These are phyloP conservation scores for Aphanocladium album DNA, from an alignment of 2,329 filamentous ascomycete species.

Conservation along the genomic window DNA sequence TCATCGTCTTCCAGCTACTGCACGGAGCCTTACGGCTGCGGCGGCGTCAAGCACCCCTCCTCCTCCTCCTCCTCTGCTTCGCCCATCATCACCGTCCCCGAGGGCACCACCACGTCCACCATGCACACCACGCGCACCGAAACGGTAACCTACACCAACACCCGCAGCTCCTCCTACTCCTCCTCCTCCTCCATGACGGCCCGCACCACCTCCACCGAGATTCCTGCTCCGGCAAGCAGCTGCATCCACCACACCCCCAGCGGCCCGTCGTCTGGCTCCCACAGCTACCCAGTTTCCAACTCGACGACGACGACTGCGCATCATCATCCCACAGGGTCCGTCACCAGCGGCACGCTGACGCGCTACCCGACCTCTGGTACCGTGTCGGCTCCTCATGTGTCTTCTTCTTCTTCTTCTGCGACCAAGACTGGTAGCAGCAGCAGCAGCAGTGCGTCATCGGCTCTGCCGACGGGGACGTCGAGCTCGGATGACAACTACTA, in stretches of 20 bases:
- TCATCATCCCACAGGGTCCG: neutral
- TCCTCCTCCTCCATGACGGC: neutral
- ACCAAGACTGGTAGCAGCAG: neutral
- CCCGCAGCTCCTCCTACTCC: neutral
- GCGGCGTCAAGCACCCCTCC: conserved; percentile 6
- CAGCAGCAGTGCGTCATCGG: neutral
- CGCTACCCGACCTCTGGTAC: neutral
- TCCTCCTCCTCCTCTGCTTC: neutral
- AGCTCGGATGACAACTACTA: neutral
- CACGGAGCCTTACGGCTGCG: conserved; percentile 13
- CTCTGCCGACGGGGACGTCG: neutral
- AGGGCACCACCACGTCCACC: neutral
- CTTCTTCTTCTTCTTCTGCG: too few relatives aligned
- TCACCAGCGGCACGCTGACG: neutral
- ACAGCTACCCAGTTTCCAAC: conserved; percentile 2
- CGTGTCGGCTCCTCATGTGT: too few relatives aligned
- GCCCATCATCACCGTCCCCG: neutral
- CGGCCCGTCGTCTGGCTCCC: neutral
- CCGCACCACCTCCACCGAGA: neutral
- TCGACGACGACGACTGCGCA: neutral
- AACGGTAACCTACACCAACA: neutral
- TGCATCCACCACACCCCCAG: neutral
- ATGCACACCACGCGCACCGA: neutral
- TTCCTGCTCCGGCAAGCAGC: too few relatives aligned
- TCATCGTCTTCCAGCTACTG: neutral